Conservation (phyloP, 352 stramenopile species). For the Phytophthora megakarya region DNA sequence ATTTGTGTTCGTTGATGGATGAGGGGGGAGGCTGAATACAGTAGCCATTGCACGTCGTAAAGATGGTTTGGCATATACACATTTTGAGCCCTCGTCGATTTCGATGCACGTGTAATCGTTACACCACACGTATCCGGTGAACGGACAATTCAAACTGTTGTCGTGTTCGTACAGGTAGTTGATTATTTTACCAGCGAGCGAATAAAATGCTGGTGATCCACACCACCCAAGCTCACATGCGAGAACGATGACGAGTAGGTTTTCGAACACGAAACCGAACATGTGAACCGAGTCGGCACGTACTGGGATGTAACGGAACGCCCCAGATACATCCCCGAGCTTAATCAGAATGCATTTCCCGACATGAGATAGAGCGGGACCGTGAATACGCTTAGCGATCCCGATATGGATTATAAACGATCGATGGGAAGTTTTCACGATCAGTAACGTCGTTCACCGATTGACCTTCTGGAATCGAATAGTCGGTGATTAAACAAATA, state of each 20-base stretch:
- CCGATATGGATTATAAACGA: neutral
- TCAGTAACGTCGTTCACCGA: neutral
- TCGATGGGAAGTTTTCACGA: neutral
- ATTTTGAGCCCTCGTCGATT: constrained; percentile 1
- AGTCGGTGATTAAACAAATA: neutral
- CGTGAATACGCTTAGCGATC: neutral
- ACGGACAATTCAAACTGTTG: neutral
- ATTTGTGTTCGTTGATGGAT: constrained; percentile 16
- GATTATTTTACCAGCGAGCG: constrained; percentile 17
- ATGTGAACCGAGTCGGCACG: constrained; percentile 28
- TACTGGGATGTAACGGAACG: constrained; percentile 38
- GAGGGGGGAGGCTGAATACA: constrained; percentile 2
- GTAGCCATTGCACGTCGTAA: constrained; percentile 22
- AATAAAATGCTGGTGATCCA: constrained; percentile 34
- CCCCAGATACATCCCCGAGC: constrained; percentile 14
- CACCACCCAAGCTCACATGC: constrained; percentile 27
- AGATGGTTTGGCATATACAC: constrained; percentile 8
- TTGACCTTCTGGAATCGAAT: neutral
- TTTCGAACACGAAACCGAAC: constrained; percentile 27
- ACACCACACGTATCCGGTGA: constrained; percentile 29
- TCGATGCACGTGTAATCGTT: constrained; percentile 33
- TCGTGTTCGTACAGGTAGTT: constrained; percentile 21
- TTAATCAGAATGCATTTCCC: neutral
- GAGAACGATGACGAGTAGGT: constrained; percentile 27
- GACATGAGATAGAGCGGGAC: neutral